A percentile compares a stretch with the other conserved stretches of the same genome.
Conservation (phyloP, 345 rosid genomes). For the Gynandropsis gynandra region DNA sequence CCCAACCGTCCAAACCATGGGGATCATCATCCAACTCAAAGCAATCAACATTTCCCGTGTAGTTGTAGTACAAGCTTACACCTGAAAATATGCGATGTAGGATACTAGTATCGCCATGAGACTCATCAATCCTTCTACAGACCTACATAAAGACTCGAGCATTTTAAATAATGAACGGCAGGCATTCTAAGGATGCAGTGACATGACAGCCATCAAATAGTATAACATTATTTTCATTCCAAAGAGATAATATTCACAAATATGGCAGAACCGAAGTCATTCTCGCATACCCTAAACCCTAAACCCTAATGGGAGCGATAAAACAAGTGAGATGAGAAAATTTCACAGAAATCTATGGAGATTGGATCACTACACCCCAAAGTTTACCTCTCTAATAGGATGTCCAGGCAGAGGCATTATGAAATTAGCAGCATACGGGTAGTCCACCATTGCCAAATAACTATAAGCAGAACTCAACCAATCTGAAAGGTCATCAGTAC, state of each 20-base stretch:
- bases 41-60: constrained; percentile 62
- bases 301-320: too few species aligned
- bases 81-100: constrained; percentile 71
- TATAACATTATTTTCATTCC: too few species aligned
- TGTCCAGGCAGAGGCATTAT: constrained; percentile 97
- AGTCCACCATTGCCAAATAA: constrained; percentile 88
- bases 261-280: neutral
- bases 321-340: too few species aligned
- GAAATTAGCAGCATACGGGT: constrained; percentile 74
- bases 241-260: too few species aligned
- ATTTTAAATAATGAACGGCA: neutral
- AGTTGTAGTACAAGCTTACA: constrained; percentile 67
- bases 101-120: constrained; percentile 44
- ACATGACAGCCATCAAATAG: constrained; percentile 1
- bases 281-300: too few species aligned
- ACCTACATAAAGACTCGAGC: constrained; percentile 35
- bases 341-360: neutral
- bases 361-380: neutral
- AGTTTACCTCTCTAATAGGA: constrained; percentile 77
- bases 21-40: constrained; percentile 92
- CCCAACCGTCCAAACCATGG: constrained; percentile 88
- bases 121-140: constrained; percentile 64
- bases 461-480: constrained; percentile 89
- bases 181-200: neutral
- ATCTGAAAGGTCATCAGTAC: constrained; percentile 47